Evolutionary conservation across 768 basidiomycete species (phyloP), one percentile per base, ranked within the genome.

Genomic region (Rhodosporidiobolus sp.): DNA sequence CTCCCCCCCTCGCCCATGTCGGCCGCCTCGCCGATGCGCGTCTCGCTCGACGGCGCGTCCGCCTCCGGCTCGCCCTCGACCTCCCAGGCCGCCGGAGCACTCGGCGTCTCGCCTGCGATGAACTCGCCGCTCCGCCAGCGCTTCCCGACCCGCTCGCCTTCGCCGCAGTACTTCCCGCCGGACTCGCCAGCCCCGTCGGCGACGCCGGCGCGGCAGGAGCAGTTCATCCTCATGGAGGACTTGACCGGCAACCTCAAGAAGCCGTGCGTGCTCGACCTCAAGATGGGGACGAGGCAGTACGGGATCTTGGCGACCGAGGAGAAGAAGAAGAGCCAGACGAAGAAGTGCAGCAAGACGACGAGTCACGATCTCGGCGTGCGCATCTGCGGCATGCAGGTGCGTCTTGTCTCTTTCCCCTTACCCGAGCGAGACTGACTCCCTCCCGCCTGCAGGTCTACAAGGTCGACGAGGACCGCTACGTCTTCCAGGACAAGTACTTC

Each of bases 281-380:
- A 99, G 84, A 98, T 98, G 96, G 96, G 96, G n/a, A 97, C 94
- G 43, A 85, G 96, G 46, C 96, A 99, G 83, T 97, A 98, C 81
- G 96, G 96, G 28, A 90, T 95, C 83, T 92, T 96, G 77, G 96
- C 96, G 34, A 90, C 89, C 16, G 83, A 88, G 1, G 84, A 87
- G 63, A 99, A 99, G 84, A 97, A 96, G 86, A 94, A 90, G 84
- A 97, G 94, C 79, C 96, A 99, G 83, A 87, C 94, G 65, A 96
- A 96, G 83, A 99, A 99, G 82, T 98, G 96, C 80, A 94, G 96
- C 79, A 85, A 90, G 65, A 97, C 96, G 63, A 98, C 96, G 30
- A 97, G 94, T 80, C 85, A 91, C 76, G 86, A 88, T 22, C 82
- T 97, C 56, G 96, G 96, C 7, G 91, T 95, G 28, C 86, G 96